Evolutionary conservation across 2,329 filamentous ascomycete genomes (phyloP).

Genomic region (Fusarium xylarioides): DNA sequence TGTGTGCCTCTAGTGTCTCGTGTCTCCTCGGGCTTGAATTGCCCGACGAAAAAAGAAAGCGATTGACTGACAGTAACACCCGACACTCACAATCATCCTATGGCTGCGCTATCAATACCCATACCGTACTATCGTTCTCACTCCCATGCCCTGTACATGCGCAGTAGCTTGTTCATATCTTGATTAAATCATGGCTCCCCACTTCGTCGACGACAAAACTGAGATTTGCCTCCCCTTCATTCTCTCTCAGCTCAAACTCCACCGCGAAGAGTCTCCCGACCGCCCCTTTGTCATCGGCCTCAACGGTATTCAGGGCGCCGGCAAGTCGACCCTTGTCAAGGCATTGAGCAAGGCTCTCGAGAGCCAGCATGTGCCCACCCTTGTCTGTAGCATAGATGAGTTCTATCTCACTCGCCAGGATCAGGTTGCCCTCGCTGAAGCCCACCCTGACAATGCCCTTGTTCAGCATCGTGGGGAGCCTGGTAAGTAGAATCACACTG

Average conservation of each 20-base stretch:
- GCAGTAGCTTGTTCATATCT: constrained; percentile 5
- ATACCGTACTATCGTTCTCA: constrained; percentile 7
- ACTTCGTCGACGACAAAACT: constrained; percentile 79
- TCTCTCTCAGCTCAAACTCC: constrained; percentile 64
- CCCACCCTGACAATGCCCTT: constrained; percentile 76
- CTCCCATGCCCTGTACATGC: constrained; percentile 13
- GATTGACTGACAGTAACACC: constrained; percentile 18
- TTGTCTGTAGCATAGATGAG: constrained; percentile 87
- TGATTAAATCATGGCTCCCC: constrained; percentile 40
- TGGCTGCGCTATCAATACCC: constrained; percentile 17
- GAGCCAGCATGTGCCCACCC: constrained; percentile 65
- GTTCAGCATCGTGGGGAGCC: constrained; percentile 86
- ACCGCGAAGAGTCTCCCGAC: constrained; percentile 52
- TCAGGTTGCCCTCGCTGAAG: constrained; percentile 70
- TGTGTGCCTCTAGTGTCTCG: constrained; percentile 2
- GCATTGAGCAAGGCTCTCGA: constrained; percentile 70
- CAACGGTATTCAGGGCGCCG: constrained; percentile 90
- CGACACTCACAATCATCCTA: constrained; percentile 19
- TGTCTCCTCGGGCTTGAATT: constrained; percentile 31
- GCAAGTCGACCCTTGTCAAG: constrained; percentile 87
- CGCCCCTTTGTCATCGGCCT: constrained; percentile 84
- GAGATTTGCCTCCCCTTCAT: constrained; percentile 82
- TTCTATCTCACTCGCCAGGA: constrained; percentile 81
- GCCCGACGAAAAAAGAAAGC: constrained; percentile 27
- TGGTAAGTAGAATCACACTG: constrained; percentile 51